Evolutionary conservation across 169 alveolate genomes (phyloP).

Genomic region (Cryptosporidium viatorum): DNA sequence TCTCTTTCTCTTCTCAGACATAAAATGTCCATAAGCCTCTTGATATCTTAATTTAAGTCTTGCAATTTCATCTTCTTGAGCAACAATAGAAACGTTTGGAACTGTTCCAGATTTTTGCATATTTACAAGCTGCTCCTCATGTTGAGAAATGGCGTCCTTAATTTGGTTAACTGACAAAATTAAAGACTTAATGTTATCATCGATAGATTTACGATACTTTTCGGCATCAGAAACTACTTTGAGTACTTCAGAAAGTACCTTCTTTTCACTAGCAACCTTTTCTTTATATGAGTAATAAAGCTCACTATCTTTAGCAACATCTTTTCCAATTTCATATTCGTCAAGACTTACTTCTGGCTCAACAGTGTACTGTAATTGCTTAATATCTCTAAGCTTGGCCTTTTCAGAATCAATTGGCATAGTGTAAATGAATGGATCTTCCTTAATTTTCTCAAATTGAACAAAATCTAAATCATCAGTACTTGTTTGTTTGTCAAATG

Average conservation of each 20-base stretch:
- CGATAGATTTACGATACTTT: conserved; percentile 43
- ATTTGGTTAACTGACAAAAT: conserved; percentile 59
- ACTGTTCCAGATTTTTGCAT: conserved; percentile 61
- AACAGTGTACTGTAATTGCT: conserved; percentile 30
- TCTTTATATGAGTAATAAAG: conserved; percentile 41
- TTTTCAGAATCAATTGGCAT: conserved; percentile 44
- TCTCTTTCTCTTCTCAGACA: conserved; percentile 71
- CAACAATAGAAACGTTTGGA: conserved; percentile 56
- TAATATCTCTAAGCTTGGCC: conserved; percentile 42
- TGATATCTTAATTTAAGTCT: conserved; percentile 46
- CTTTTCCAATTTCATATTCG: conserved; percentile 63
- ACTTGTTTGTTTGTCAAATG: conserved; percentile 59
- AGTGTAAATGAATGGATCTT: conserved; percentile 21
- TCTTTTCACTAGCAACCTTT: conserved; percentile 51
- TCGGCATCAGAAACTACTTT: conserved; percentile 62
- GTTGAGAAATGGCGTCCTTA: conserved; percentile 32
- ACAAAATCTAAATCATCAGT: conserved; percentile 29
- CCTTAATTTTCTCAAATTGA: conserved; percentile 40
- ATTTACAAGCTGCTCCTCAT: conserved; percentile 22
- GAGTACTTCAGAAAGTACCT: conserved; percentile 38
- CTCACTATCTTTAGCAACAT: conserved; percentile 43
- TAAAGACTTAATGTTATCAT: conserved; percentile 29
- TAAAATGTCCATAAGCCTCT: conserved; percentile 59
- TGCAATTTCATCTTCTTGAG: conserved; percentile 71
- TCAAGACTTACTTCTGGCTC: conserved; percentile 70